Evolutionary conservation across 1,284 basidiomycete species (phyloP).

Genomic region (Ceratobasidium sp.): DNA sequence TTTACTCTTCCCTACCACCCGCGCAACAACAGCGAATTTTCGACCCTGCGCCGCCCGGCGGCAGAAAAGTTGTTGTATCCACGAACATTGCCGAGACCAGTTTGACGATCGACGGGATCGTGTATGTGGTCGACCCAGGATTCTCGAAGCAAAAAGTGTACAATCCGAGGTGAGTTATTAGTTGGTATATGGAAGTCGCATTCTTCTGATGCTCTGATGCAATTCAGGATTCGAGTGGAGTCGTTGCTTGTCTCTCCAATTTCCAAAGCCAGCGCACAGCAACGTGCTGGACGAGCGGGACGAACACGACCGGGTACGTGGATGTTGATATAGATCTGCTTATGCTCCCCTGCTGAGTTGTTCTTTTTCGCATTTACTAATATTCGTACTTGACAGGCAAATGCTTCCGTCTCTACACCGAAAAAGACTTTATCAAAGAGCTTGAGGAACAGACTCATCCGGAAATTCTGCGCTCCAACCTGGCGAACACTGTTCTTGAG

Average conservation of each 20-base stretch:
- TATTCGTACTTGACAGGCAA: slow-evolving; percentile 70
- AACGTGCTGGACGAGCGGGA: slow-evolving; percentile 96
- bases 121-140: slow-evolving; percentile 98
- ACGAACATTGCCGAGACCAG: slow-evolving; percentile 99
- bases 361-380: not conserved
- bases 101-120: slow-evolving; percentile 97
- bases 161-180: slow-evolving; percentile 69
- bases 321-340: slow-evolving; percentile 63
- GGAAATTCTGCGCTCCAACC: slow-evolving; percentile 92
- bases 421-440: slow-evolving; percentile 96
- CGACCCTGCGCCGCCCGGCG: slow-evolving; percentile 88
- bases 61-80: slow-evolving; percentile 94
- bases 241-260: slow-evolving; percentile 94
- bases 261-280: slow-evolving; percentile 96
- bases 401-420: slow-evolving; percentile 97
- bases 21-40: slow-evolving; percentile 97
- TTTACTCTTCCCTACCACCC: slow-evolving; percentile 94
- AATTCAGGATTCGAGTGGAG: slow-evolving; percentile 88
- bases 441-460: slow-evolving; percentile 97
- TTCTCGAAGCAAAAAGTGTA: slow-evolving; percentile 97
- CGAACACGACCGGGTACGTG: slow-evolving; percentile 78
- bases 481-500: slow-evolving; percentile 95
- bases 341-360: slow-evolving; percentile 74
- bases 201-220: not conserved
- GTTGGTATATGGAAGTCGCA: too few relatives aligned